Evolutionary conservation across 257 asterid species (phyloP).

Genomic region (Solanum commersonii): DNA sequence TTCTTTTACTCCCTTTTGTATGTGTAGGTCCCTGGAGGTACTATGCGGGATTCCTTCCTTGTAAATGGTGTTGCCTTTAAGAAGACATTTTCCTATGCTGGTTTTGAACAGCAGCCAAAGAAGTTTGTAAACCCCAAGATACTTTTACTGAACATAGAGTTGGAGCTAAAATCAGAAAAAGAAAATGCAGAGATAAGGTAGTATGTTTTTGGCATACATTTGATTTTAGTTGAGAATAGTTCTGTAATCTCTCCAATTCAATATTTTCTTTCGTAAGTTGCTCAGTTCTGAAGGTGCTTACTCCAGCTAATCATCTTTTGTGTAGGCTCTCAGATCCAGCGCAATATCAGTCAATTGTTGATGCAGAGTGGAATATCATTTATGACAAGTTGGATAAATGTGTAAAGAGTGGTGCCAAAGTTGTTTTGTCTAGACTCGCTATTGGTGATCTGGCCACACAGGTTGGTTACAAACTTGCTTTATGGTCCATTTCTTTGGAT

Average conservation of each 20-base stretch:
- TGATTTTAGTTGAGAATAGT: neutral
- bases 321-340: slow-evolving; percentile 78
- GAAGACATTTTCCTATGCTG: slow-evolving; percentile 98
- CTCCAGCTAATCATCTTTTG: slow-evolving; percentile 1
- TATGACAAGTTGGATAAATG: slow-evolving; percentile 89
- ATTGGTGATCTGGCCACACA: slow-evolving; percentile 94
- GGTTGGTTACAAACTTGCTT: slow-evolving; percentile 21
- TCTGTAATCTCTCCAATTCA: neutral
- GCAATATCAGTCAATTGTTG: slow-evolving; percentile 91
- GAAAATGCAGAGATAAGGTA: slow-evolving; percentile 99
- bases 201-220: neutral
- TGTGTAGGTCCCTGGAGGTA: slow-evolving; percentile 95
- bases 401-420: slow-evolving; percentile 84
- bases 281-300: slow-evolving; percentile 1
- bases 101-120: slow-evolving; percentile 98
- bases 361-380: slow-evolving; percentile 94
- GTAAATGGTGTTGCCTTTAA: slow-evolving; percentile 98
- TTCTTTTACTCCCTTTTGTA: slow-evolving; percentile 2
- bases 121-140: slow-evolving; percentile 70
- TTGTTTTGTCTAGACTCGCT: slow-evolving; percentile 84
- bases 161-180: slow-evolving; percentile 95
- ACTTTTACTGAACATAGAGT: slow-evolving; percentile 79
- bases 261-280: neutral
- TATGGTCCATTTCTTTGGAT: neutral
- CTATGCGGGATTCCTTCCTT: slow-evolving; percentile 94